Conservation (phyloP, 495 filamentous ascomycete species). For the Pseudotulostoma volvatum region DNA sequence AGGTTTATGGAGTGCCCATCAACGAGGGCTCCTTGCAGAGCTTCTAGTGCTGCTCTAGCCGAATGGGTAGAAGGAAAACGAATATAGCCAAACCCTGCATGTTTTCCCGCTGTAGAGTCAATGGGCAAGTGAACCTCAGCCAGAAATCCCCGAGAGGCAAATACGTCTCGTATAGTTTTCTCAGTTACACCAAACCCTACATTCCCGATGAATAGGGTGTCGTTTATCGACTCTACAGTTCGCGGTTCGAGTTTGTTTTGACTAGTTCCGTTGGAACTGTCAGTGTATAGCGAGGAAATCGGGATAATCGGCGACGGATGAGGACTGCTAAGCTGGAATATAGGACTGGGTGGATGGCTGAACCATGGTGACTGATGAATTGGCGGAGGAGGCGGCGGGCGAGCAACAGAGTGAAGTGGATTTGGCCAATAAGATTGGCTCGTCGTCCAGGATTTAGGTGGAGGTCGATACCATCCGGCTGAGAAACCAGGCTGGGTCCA, state of each 20-base stretch:
- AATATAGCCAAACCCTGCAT: slow-evolving; percentile 90
- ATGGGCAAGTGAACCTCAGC: slow-evolving; percentile 70
- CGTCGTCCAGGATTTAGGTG: no score
- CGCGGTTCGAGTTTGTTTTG: background rate
- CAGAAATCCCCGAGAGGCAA: slow-evolving; percentile 54
- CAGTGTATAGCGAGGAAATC: no score
- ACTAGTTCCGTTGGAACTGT: no score
- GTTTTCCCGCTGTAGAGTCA: slow-evolving; percentile 59
- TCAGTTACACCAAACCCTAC: slow-evolving; percentile 69
- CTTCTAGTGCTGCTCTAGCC: slow-evolving; percentile 58
- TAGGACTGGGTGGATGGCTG: no score
- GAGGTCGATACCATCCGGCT: no score
- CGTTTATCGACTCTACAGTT: slow-evolving; percentile 7
- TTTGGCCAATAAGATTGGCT: no score
- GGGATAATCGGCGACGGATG: no score
- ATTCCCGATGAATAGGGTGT: slow-evolving; percentile 87
- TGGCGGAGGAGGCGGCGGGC: no score
- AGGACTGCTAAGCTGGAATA: no score
- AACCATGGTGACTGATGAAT: no score
- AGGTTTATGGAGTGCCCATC: slow-evolving; percentile 73
- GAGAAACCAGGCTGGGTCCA: no score
- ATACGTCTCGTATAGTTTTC: slow-evolving; percentile 54
- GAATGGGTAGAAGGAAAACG: slow-evolving; percentile 60
- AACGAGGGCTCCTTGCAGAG: slow-evolving; percentile 57
- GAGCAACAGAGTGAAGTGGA: no score